phyloP scores from a whole-genome alignment of 805 yeast genomes.

The Zygotorulaspora sp. region DNA sequence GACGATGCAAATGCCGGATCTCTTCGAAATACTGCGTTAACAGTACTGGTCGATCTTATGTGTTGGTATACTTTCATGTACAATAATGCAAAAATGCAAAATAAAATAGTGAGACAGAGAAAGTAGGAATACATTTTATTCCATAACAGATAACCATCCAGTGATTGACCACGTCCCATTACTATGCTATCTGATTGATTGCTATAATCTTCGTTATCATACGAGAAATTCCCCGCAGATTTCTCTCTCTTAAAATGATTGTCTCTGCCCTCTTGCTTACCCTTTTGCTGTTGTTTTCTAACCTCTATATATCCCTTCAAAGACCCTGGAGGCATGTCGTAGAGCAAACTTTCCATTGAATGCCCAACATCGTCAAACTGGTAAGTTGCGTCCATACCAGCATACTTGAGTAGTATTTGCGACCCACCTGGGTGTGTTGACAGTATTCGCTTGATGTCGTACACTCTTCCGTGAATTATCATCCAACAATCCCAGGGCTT shows the following conservation, averaged over 20 bases:
- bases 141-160: slow-evolving; percentile 6
- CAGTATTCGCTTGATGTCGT: slow-evolving; percentile 24
- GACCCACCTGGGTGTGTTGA: slow-evolving; percentile 28
- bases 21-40: slow-evolving; percentile 1
- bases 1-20: slow-evolving; percentile 6
- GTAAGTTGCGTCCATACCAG: slow-evolving; percentile 27
- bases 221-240: neutral
- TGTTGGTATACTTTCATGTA: slow-evolving; percentile 11
- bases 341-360: slow-evolving; percentile 32
- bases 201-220: neutral
- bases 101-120: slow-evolving; percentile 9
- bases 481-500: slow-evolving; percentile 23
- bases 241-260: neutral
- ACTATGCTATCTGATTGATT: slow-evolving; percentile 3
- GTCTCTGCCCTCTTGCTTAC: neutral
- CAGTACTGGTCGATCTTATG: slow-evolving; percentile 1
- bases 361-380: slow-evolving; percentile 29
- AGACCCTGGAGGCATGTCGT: slow-evolving; percentile 47
- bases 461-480: slow-evolving; percentile 24
- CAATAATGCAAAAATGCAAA: slow-evolving; percentile 14
- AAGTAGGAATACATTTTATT: slow-evolving; percentile 10
- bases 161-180: slow-evolving; percentile 10
- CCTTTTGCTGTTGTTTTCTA: neutral
- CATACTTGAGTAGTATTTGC: slow-evolving; percentile 22
- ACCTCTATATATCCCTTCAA: slow-evolving; percentile 48